Conservation (phyloP, 208 protist species). For the Porcisia hertigi region DNA sequence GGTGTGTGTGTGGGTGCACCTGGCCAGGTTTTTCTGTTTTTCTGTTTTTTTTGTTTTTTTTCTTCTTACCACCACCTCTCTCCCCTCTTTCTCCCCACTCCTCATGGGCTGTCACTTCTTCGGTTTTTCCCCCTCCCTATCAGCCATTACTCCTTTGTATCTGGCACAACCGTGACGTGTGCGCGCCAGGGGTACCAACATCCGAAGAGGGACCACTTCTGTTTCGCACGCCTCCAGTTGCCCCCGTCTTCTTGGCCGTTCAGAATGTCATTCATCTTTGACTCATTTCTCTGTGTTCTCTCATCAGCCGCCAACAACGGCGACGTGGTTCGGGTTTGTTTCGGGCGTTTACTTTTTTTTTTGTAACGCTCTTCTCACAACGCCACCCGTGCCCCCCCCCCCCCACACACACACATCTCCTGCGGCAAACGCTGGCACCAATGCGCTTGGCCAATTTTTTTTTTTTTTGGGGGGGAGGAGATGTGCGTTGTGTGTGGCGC, state of each 20-base stretch:
- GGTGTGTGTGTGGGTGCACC: not conserved
- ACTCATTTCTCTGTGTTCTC: not conserved
- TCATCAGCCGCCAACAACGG: not conserved
- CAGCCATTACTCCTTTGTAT: too few species aligned
- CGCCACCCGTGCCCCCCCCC: too few species aligned
- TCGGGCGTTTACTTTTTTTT: not conserved
- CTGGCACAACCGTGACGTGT: too few species aligned
- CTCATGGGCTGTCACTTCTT: not conserved
- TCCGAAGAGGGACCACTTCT: too few species aligned
- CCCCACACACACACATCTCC: too few species aligned
- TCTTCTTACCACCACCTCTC: not conserved
- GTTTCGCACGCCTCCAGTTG: too few species aligned
- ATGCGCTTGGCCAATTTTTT: not conserved
- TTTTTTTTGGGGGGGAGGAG: not conserved
- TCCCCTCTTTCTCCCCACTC: not conserved
- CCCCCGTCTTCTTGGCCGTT: too few species aligned
- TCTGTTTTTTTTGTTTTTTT: slow-evolving; percentile 7
- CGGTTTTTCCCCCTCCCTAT: too few species aligned
- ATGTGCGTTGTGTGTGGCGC: too few species aligned
- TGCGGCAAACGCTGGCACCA: not conserved
- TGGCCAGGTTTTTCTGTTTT: slow-evolving; percentile 2
- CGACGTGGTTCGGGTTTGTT: not conserved
- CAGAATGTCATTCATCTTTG: too few species aligned
- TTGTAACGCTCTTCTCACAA: not conserved
- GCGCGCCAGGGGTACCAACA: too few species aligned